A percentile compares a stretch with the other conserved stretches of the same genome.
phyloP scores from a whole-genome alignment of 805 yeast genomes.

The Kodamaea lidongshanica region DNA sequence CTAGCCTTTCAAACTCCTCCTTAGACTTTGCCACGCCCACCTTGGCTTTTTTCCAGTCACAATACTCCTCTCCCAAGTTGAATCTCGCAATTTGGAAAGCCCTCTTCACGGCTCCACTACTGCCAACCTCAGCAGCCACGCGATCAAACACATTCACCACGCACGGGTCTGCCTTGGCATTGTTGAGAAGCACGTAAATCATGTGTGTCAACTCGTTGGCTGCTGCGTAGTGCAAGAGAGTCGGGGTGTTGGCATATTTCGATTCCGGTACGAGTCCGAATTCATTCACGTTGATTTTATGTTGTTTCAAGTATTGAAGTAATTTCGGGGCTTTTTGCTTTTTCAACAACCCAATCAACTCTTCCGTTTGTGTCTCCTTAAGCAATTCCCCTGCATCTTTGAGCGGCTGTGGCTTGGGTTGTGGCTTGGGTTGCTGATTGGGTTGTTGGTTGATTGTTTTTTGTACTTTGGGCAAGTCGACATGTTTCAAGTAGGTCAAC shows the following conservation, averaged over 20 bases:
- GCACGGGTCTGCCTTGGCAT: slow-evolving; percentile 67
- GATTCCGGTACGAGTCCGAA: slow-evolving; percentile 50
- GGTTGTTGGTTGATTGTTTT: too few relatives aligned
- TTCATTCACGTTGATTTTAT: slow-evolving; percentile 45
- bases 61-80: slow-evolving; percentile 59
- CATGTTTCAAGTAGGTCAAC: slow-evolving; percentile 52
- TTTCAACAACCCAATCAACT: slow-evolving; percentile 54
- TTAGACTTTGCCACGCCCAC: slow-evolving; percentile 57
- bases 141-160: slow-evolving; percentile 46
- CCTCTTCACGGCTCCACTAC: slow-evolving; percentile 38
- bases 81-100: slow-evolving; percentile 65
- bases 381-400: slow-evolving; percentile 22
- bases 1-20: slow-evolving; percentile 47
- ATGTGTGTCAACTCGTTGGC: slow-evolving; percentile 60
- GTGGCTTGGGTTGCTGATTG: slow-evolving; percentile 22
- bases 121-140: slow-evolving; percentile 64
- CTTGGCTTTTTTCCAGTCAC: slow-evolving; percentile 65
- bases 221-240: slow-evolving; percentile 74
- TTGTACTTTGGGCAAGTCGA: slow-evolving; percentile 47
- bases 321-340: slow-evolving; percentile 75
- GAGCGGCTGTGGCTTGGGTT: slow-evolving; percentile 12
- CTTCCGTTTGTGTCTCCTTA: slow-evolving; percentile 48
- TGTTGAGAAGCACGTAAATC: slow-evolving; percentile 55
- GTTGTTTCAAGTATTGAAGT: slow-evolving; percentile 52
- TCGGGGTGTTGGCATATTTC: slow-evolving; percentile 55